Conservation (phyloP, 805 yeast species). For the Yamadazyma laniorum region DNA sequence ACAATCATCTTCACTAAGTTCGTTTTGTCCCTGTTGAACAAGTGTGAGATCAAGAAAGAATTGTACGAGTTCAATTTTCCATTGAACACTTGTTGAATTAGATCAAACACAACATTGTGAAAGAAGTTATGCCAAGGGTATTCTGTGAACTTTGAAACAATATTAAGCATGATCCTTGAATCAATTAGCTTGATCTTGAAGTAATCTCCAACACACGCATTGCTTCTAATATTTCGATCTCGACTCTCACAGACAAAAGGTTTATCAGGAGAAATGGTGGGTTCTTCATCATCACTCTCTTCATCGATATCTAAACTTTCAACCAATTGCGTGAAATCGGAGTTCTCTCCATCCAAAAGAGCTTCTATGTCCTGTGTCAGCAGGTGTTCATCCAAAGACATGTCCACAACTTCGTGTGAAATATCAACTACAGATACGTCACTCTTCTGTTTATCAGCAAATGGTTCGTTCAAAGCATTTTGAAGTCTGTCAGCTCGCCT, state of each 20-base stretch:
- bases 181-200: slow-evolving; percentile 82
- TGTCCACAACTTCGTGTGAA: slow-evolving; percentile 36
- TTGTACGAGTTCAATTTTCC: slow-evolving; percentile 90
- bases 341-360: slow-evolving; percentile 17
- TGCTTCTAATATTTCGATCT: slow-evolving; percentile 36
- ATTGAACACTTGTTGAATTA: slow-evolving; percentile 90
- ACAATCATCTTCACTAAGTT: slow-evolving; percentile 29
- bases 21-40: slow-evolving; percentile 21
- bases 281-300: slow-evolving; percentile 46
- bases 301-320: slow-evolving; percentile 29
- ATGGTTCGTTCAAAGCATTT: slow-evolving; percentile 33
- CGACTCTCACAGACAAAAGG: slow-evolving; percentile 42
- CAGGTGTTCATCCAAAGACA: slow-evolving; percentile 31
- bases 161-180: slow-evolving; percentile 61
- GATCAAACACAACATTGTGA: slow-evolving; percentile 96
- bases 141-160: slow-evolving; percentile 71
- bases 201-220: slow-evolving; percentile 82
- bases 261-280: slow-evolving; percentile 40
- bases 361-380: slow-evolving; percentile 18
- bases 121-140: slow-evolving; percentile 97
- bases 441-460: slow-evolving; percentile 8
- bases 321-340: slow-evolving; percentile 19
- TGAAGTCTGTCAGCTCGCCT: slow-evolving; percentile 44
- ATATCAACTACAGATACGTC: slow-evolving; percentile 23
- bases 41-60: slow-evolving; percentile 43